Percentiles rank a stretch among this genome's conserved stretches.
Evolutionary conservation across 2,329 filamentous ascomycete species (phyloP).

Genomic region (Arthroderma uncinatum): DNA sequence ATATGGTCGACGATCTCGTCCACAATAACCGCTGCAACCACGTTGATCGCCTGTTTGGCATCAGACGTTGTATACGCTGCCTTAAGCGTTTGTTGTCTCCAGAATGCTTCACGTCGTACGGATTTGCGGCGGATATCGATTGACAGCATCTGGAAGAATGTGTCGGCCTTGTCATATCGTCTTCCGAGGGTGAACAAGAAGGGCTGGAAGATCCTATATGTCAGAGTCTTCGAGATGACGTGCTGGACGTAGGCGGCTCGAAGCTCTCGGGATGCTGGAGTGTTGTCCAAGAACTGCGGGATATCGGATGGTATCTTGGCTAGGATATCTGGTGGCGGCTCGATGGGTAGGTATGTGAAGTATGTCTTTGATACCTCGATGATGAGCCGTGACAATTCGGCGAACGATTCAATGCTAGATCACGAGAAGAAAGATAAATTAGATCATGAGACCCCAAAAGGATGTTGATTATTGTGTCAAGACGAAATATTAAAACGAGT

Average conservation of each 20-base stretch:
- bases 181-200: conserved; percentile 47
- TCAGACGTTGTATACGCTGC: conserved; percentile 47
- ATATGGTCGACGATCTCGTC: conserved; percentile 47
- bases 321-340: conserved; percentile 41
- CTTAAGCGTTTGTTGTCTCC: conserved; percentile 48
- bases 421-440: conserved; percentile 17
- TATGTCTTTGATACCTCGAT: conserved; percentile 42
- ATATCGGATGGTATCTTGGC: conserved; percentile 42
- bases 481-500: conserved; percentile 13
- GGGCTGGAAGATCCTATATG: conserved; percentile 46
- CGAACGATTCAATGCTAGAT: conserved; percentile 43
- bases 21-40: conserved; percentile 44
- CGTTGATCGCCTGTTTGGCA: conserved; percentile 46
- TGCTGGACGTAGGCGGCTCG: conserved; percentile 46
- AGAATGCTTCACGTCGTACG: conserved; percentile 46
- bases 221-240: conserved; percentile 46
- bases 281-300: conserved; percentile 46
- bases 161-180: conserved; percentile 46
- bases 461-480: conserved; percentile 11
- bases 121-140: conserved; percentile 47
- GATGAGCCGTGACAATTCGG: conserved; percentile 42
- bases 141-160: conserved; percentile 44
- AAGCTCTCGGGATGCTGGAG: conserved; percentile 41
- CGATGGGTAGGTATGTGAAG: conserved; percentile 42
- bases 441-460: conserved; percentile 14